Percentiles rank a stretch among this genome's conserved stretches.
phyloP scores from a whole-genome alignment of 331 rosid species.

The Quercus lobata region DNA sequence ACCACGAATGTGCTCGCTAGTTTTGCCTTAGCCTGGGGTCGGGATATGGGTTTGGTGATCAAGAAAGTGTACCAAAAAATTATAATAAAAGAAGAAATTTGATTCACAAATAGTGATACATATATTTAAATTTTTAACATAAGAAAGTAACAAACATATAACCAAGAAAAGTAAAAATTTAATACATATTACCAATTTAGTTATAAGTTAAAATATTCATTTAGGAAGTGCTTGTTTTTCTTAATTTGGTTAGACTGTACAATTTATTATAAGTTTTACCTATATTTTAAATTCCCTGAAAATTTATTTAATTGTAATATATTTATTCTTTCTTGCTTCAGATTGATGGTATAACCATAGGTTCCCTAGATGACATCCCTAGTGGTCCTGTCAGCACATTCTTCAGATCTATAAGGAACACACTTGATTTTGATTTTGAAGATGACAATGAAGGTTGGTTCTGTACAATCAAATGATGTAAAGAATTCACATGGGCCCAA shows the following conservation, averaged over 20 bases:
- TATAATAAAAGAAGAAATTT: neutral
- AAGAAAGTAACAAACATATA: neutral
- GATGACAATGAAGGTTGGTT: constrained; percentile 88
- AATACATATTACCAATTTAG: neutral
- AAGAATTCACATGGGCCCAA: neutral
- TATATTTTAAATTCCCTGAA: neutral
- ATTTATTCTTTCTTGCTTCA: constrained; percentile 27
- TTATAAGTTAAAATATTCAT: neutral
- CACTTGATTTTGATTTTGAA: constrained; percentile 96
- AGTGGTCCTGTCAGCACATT: constrained; percentile 68
- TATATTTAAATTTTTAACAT: neutral
- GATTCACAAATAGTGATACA: neutral
- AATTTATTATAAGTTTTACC: neutral
- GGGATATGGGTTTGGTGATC: neutral
- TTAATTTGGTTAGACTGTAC: neutral
- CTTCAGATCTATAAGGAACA: constrained; percentile 82
- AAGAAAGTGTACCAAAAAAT: neutral
- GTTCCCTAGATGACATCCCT: constrained; percentile 91
- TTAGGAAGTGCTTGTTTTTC: neutral
- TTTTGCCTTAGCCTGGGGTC: neutral
- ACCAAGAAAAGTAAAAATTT: neutral
- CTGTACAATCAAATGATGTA: neutral
- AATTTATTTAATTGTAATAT: neutral
- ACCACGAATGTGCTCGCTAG: neutral
- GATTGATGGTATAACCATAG: constrained; percentile 72